Conservation (phyloP, 129 eudicot species). For the Mikania micrantha region DNA sequence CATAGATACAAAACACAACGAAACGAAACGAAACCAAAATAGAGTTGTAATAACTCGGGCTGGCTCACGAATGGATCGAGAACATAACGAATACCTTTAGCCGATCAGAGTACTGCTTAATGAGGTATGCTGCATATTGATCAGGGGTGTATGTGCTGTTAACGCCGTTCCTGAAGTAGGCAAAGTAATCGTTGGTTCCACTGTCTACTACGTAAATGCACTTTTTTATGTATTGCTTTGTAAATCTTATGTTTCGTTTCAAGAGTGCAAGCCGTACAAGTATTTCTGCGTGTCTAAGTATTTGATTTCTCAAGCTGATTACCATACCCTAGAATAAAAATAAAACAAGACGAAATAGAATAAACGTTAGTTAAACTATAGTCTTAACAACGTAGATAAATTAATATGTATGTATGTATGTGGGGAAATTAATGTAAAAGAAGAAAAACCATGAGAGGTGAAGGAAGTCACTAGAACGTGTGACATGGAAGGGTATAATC, state of each 20-base stretch:
- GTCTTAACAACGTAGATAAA: background rate
- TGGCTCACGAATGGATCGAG: too few species aligned
- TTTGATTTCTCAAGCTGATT: constrained; percentile 15
- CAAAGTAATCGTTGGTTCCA: constrained; percentile 39
- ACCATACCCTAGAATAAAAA: constrained; percentile 15
- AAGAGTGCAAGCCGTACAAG: background rate
- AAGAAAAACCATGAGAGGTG: too few species aligned
- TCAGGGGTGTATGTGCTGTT: constrained; percentile 20
- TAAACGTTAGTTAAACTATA: too few species aligned
- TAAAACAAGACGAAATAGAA: too few species aligned
- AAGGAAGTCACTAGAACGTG: too few species aligned
- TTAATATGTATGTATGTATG: too few species aligned
- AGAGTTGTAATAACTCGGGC: too few species aligned
- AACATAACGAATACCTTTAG: too few species aligned
- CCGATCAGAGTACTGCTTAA: constrained; percentile 14
- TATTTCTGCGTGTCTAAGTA: constrained; percentile 12
- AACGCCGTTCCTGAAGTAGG: constrained; percentile 23
- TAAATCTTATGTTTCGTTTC: constrained; percentile 8
- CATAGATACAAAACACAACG: too few species aligned
- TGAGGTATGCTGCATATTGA: constrained; percentile 19
- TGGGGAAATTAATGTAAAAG: too few species aligned
- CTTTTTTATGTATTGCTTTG: constrained; percentile 4
- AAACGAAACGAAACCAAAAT: too few species aligned
- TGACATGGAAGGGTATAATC: too few species aligned
- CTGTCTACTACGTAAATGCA: constrained; percentile 28